Conservation (phyloP, 1,139 yeast genomes). For the Debaryomyces nepalensis region DNA sequence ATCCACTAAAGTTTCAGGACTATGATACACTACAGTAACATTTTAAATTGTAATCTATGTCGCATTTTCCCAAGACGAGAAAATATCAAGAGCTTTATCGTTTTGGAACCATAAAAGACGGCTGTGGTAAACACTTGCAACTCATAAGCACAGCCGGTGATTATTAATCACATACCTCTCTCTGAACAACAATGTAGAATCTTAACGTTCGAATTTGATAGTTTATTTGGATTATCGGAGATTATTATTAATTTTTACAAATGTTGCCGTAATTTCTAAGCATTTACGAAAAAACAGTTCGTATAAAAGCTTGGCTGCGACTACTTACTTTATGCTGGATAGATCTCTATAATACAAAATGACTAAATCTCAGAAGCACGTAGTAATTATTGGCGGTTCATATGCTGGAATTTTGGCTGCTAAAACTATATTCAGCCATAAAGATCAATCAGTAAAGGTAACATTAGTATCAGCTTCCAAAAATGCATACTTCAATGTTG, state of each 20-base stretch:
- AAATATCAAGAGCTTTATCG: too few relatives aligned
- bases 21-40: too few relatives aligned
- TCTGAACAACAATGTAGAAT: too few relatives aligned
- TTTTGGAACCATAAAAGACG: too few relatives aligned
- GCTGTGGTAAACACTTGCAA: too few relatives aligned
- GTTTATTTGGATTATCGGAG: background rate
- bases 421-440: conserved; percentile 19
- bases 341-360: background rate
- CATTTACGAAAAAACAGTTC: background rate
- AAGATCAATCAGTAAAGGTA: conserved; percentile 11
- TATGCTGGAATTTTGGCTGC: conserved; percentile 36
- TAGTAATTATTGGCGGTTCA: conserved; percentile 43
- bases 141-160: too few relatives aligned
- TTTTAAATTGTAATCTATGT: too few relatives aligned
- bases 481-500: conserved; percentile 23
- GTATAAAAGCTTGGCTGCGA: background rate
- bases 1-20: too few relatives aligned
- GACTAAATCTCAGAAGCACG: conserved; percentile 13
- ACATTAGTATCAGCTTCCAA: conserved; percentile 24
- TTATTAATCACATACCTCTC: too few relatives aligned
- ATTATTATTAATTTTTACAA: conserved; percentile 1
- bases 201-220: too few relatives aligned
- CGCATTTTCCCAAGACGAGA: too few relatives aligned
- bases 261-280: background rate
- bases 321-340: background rate